phyloP scores from a whole-genome alignment of 352 stramenopile genomes.

The Albugo candida region DNA sequence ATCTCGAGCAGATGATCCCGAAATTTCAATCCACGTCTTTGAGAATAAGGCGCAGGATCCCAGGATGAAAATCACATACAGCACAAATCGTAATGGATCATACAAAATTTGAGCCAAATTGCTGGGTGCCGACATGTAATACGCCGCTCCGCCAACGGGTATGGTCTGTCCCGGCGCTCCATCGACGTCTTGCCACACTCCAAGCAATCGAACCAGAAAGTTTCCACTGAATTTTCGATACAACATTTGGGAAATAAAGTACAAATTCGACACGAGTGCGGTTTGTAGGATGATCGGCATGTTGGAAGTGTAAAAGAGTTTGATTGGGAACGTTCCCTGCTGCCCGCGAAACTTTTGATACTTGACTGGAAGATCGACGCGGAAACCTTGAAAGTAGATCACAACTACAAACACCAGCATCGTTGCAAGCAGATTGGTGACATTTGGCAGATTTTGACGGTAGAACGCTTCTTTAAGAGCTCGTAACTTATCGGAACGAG shows the following conservation, averaged over 20 bases:
- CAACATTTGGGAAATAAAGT: slow-evolving; percentile 98
- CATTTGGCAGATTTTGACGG: slow-evolving; percentile 97
- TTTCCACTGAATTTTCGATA: slow-evolving; percentile 98
- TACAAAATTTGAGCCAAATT: slow-evolving; percentile 93
- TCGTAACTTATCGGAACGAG: slow-evolving; percentile 92
- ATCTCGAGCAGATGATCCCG: slow-evolving; percentile 90
- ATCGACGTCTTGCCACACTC: slow-evolving; percentile 96
- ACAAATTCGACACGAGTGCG: slow-evolving; percentile 96
- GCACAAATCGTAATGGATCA: slow-evolving; percentile 96
- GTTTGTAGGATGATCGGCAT: slow-evolving; percentile 99
- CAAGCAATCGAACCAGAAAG: slow-evolving; percentile 94
- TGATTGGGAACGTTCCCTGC: slow-evolving; percentile 99
- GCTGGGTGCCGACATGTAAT: slow-evolving; percentile 95
- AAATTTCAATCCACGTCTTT: slow-evolving; percentile 99
- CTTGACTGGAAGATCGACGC: slow-evolving; percentile 85
- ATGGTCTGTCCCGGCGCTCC: slow-evolving; percentile 86
- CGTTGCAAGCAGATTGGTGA: slow-evolving; percentile 97
- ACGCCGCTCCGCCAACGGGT: slow-evolving; percentile 90
- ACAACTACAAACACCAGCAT: slow-evolving; percentile 98
- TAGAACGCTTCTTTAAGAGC: slow-evolving; percentile 97
- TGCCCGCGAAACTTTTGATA: slow-evolving; percentile 98
- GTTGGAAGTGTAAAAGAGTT: slow-evolving; percentile 99
- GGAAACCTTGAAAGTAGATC: slow-evolving; percentile 99
- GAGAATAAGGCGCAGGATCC: slow-evolving; percentile 97
- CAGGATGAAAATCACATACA: slow-evolving; percentile 99